phyloP scores from a whole-genome alignment of 306 rosid genomes.

The Prunus davidiana region DNA sequence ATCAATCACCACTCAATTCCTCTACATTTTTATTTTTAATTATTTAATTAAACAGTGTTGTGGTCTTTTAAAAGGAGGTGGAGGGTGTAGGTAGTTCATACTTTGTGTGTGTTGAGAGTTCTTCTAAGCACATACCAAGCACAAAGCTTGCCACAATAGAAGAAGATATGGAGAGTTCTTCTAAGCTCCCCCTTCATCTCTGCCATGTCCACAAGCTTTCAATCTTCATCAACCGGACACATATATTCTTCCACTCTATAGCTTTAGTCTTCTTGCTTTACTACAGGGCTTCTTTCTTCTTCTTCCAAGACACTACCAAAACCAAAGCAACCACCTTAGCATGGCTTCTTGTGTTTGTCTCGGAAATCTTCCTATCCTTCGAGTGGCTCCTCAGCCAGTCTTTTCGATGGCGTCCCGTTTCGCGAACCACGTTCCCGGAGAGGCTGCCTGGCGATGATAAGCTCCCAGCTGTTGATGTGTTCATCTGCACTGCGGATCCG shows the following conservation, averaged over 20 bases:
- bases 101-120: neutral
- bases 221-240: constrained; percentile 41
- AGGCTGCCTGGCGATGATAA: constrained; percentile 50
- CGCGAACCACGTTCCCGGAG: constrained; percentile 47
- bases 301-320: constrained; percentile 24
- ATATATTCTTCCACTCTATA: constrained; percentile 42
- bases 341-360: constrained; percentile 49
- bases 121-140: neutral
- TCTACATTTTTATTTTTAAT: too few species aligned
- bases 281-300: constrained; percentile 43
- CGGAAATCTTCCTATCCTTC: constrained; percentile 60
- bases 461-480: constrained; percentile 61
- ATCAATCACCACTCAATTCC: too few species aligned
- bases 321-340: constrained; percentile 29
- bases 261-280: constrained; percentile 51
- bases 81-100: neutral
- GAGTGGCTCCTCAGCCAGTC: constrained; percentile 64
- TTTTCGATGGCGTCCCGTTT: constrained; percentile 51
- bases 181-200: constrained; percentile 36
- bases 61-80: neutral
- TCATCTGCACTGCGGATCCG: constrained; percentile 70
- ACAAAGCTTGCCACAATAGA: neutral
- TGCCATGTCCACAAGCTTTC: constrained; percentile 40
- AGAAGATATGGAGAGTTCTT: constrained; percentile 31
- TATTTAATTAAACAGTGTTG: neutral